These are phyloP conservation scores for Pythium phragmiticola DNA, from an alignment of 352 stramenopile species.

Conservation along the genomic window DNA sequence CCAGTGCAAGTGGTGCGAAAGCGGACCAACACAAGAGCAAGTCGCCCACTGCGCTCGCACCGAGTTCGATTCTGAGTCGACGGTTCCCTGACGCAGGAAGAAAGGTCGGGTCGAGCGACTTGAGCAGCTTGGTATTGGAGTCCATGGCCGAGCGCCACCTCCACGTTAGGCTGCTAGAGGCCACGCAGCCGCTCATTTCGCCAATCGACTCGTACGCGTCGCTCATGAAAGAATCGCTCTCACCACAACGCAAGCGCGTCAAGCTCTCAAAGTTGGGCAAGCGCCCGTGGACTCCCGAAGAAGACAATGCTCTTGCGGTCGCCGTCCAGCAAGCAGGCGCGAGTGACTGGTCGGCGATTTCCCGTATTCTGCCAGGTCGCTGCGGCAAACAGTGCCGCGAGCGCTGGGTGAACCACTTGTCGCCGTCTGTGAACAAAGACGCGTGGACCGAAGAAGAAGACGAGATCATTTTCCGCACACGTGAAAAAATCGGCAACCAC, in stretches of 20 bases:
- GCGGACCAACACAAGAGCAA: background rate
- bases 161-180: constrained; percentile 33
- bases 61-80: constrained; percentile 26
- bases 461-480: constrained; percentile 77
- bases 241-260: constrained; percentile 56
- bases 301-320: constrained; percentile 56
- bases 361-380: constrained; percentile 87
- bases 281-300: constrained; percentile 56
- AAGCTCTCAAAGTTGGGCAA: constrained; percentile 69
- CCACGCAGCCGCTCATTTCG: constrained; percentile 28
- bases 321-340: constrained; percentile 55
- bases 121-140: constrained; percentile 4
- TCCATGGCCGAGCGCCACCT: constrained; percentile 27
- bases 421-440: constrained; percentile 93
- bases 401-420: constrained; percentile 97
- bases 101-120: constrained; percentile 3
- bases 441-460: constrained; percentile 94
- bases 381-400: constrained; percentile 97
- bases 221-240: constrained; percentile 47
- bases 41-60: background rate
- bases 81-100: constrained; percentile 20
- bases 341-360: constrained; percentile 94
- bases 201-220: constrained; percentile 35
- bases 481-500: constrained; percentile 91
- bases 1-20: background rate